These are phyloP conservation scores for Hirsutella rhossiliensis DNA, from an alignment of 2,329 filamentous ascomycete genomes.

Conservation along the genomic window DNA sequence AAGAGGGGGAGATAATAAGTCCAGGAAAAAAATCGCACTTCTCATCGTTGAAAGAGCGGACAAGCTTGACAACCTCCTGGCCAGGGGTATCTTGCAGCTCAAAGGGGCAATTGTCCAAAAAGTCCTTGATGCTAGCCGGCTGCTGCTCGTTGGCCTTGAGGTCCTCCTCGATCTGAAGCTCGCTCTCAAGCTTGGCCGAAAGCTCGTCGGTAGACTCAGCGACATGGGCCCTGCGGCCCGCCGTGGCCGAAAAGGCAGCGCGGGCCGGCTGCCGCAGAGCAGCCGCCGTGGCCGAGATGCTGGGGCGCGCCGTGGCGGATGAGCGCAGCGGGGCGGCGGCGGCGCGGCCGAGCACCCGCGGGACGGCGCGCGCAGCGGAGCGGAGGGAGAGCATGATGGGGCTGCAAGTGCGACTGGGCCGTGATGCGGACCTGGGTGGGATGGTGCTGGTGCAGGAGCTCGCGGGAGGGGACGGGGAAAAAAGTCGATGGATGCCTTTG, in stretches of 20 bases:
- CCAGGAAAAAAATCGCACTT: constrained; percentile 49
- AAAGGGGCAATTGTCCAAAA: constrained; percentile 75
- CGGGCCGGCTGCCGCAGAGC: constrained; percentile 20
- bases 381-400: constrained; percentile 56
- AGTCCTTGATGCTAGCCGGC: constrained; percentile 72
- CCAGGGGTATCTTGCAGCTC: constrained; percentile 72
- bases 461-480: no score
- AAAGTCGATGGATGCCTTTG: no score
- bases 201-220: constrained; percentile 65
- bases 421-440: no score
- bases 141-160: constrained; percentile 61
- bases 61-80: constrained; percentile 77
- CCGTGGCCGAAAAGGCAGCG: constrained; percentile 35
- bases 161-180: constrained; percentile 74
- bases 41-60: constrained; percentile 75
- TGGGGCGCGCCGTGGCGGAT: constrained; percentile 34
- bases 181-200: constrained; percentile 71
- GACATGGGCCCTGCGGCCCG: constrained; percentile 26
- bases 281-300: constrained; percentile 31
- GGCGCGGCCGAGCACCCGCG: constrained; percentile 49
- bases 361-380: constrained; percentile 52
- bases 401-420: not conserved
- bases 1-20: constrained; percentile 1
- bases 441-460: no score
- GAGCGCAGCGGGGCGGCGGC: constrained; percentile 37